Base-by-base conservation (phyloP, 352 stramenopile genomes). In the Hyaloperonospora arabidopsidis region DNA sequence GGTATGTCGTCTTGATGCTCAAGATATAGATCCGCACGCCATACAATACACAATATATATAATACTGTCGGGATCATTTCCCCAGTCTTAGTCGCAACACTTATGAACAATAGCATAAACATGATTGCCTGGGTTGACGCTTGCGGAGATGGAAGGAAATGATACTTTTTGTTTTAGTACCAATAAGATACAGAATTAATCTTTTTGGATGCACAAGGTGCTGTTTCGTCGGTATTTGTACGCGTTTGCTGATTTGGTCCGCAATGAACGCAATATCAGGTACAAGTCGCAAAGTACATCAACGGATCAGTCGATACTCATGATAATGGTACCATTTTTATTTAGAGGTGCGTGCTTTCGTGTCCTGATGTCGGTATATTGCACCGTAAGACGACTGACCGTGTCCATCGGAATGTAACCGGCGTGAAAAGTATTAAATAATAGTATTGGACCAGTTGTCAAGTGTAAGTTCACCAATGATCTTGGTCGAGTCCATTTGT, bases 211-310 rank as follows among this genome's bases (percentile, higher is more conserved):
- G 19, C 13, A 19, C 45, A 22, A 54, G 34, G 19, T 60, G 53
- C 45, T 60, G 32, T 6, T 32, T 41, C 2, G 60, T 62, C 34
- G 47, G 48, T 4, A 19, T 7, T 32, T 47, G 21, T 0, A 74
- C 57, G 19, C 54, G 63, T 13, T 53, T n/a, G 18, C 65, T 70
- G 3, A 70, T 14, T 17, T 70, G 58, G 0, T 41, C 57, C 0
- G 70, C 17, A 12, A 44, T 48, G 44, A 55, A 74, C 5, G 61
- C 61, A 0, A 67, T 21, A 23, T 70, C 48, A 49, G 15, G 47
- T 71, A 19, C 45, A 54, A 12, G 67, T 68, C 0, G 54, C 54
- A 12, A 71, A 32, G 22, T 68, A 71, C 66, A 74, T 65, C 8
- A 65, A 41, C 47, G 50, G 56, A 15, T 48, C 57, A 5, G 67